Conservation (phyloP, 2,329 filamentous ascomycete species). For the Cercospora nicotianae region DNA sequence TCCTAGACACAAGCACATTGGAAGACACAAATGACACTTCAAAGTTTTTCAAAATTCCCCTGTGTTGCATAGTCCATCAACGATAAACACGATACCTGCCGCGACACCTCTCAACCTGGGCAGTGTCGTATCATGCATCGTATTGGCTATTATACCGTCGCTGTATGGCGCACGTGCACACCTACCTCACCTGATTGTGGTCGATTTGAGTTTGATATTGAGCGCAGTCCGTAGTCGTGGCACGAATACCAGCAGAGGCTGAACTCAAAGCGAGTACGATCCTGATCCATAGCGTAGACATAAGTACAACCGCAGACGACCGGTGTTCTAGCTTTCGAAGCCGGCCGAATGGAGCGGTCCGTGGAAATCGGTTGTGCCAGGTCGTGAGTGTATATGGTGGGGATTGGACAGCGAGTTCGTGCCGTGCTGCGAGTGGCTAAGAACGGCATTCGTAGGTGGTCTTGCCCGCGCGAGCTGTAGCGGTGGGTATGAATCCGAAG, state of each 20-base stretch:
- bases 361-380: slow-evolving; percentile 68
- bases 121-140: slow-evolving; percentile 44
- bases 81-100: slow-evolving; percentile 47
- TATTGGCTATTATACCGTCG: not conserved
- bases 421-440: slow-evolving; percentile 72
- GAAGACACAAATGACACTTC: slow-evolving; percentile 5
- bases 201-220: slow-evolving; percentile 47
- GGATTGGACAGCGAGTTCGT: slow-evolving; percentile 70
- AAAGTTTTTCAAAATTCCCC: slow-evolving; percentile 4
- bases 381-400: slow-evolving; percentile 47
- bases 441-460: not conserved
- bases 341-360: slow-evolving; percentile 54
- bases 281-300: slow-evolving; percentile 48
- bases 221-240: slow-evolving; percentile 52
- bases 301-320: slow-evolving; percentile 63
- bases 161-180: not conserved
- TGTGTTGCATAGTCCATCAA: slow-evolving; percentile 31
- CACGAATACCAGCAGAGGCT: slow-evolving; percentile 48
- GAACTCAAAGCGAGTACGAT: slow-evolving; percentile 61
- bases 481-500: not conserved
- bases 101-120: slow-evolving; percentile 50
- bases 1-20: slow-evolving; percentile 2
- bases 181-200: slow-evolving; percentile 21
- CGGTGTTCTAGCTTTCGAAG: slow-evolving; percentile 76
- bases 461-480: not conserved